These are phyloP conservation scores for Argentina anserina DNA, from an alignment of 306 rosid genomes.

Conservation along the genomic window DNA sequence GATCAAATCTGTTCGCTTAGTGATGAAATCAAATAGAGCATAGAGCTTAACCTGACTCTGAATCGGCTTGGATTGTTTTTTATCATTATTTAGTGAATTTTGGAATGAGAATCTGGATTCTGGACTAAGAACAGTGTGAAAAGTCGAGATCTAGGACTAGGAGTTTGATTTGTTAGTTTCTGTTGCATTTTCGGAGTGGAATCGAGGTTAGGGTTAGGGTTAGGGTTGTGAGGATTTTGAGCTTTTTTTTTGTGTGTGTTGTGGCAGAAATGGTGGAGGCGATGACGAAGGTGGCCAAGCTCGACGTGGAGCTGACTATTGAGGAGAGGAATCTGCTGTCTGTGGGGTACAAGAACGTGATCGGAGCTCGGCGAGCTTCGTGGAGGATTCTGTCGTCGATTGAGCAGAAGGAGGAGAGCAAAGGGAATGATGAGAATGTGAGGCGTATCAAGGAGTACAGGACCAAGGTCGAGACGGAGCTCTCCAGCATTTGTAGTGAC, in stretches of 20 bases:
- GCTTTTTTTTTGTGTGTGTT: background rate
- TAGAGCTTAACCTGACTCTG: background rate
- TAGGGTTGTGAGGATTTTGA: background rate
- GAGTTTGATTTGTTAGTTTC: background rate
- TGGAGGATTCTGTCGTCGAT: constrained; percentile 62
- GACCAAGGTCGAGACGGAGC: constrained; percentile 52
- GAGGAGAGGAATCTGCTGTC: constrained; percentile 61
- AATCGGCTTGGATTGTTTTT: background rate
- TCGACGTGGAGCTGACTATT: constrained; percentile 49
- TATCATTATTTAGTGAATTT: background rate
- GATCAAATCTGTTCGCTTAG: background rate
- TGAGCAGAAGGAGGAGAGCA: constrained; percentile 54
- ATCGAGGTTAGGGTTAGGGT: background rate
- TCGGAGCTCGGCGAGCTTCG: constrained; percentile 60
- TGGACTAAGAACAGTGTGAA: background rate
- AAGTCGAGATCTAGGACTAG: background rate
- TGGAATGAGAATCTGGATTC: constrained; percentile 1
- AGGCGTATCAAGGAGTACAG: constrained; percentile 46
- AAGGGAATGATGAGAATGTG: constrained; percentile 46
- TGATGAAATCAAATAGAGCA: constrained; percentile 4
- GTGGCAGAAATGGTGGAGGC: constrained; percentile 60
- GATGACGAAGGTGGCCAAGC: constrained; percentile 56
- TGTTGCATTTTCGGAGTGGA: background rate
- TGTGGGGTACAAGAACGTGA: constrained; percentile 53
- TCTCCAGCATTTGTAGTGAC: constrained; percentile 42